Percentiles rank a stretch among this genome's conserved stretches.
Evolutionary conservation across 2,329 filamentous ascomycete genomes (phyloP).

Genomic region (Aaosphaeria arxii): DNA sequence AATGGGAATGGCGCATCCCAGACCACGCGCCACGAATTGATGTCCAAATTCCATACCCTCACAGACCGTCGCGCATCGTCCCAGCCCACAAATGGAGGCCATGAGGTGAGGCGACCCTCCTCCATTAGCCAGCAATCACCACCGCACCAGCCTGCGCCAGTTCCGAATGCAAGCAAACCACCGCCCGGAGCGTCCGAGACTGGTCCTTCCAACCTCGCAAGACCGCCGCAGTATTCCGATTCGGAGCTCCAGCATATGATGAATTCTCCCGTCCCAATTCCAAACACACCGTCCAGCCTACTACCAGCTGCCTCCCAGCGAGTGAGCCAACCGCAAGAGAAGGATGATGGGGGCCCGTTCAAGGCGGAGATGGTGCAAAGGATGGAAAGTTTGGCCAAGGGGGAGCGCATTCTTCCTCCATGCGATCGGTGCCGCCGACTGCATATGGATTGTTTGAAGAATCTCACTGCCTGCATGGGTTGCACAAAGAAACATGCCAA

Average conservation of each 20-base stretch:
- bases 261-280: slow-evolving; percentile 52
- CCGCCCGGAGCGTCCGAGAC: slow-evolving; percentile 15
- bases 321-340: slow-evolving; percentile 41
- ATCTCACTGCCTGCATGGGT: slow-evolving; percentile 79
- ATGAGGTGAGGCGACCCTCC: slow-evolving; percentile 26
- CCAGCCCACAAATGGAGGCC: slow-evolving; percentile 20
- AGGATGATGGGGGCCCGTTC: slow-evolving; percentile 58
- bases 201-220: slow-evolving; percentile 12
- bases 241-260: slow-evolving; percentile 41
- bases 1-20: slow-evolving; percentile 53
- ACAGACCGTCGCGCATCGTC: slow-evolving; percentile 47
- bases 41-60: slow-evolving; percentile 62
- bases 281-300: slow-evolving; percentile 52
- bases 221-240: slow-evolving; percentile 29
- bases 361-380: slow-evolving; percentile 67
- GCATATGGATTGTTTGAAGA: slow-evolving; percentile 79
- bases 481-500: slow-evolving; percentile 90
- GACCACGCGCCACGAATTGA: slow-evolving; percentile 56
- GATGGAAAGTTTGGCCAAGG: slow-evolving; percentile 72
- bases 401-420: slow-evolving; percentile 73
- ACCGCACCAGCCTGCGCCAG: slow-evolving; percentile 25
- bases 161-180: slow-evolving; percentile 22
- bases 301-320: slow-evolving; percentile 45
- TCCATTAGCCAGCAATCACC: slow-evolving; percentile 15
- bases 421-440: slow-evolving; percentile 81